Percentiles rank a stretch among this genome's conserved stretches.
phyloP scores from a whole-genome alignment of 208 protist genomes.

The Acanthamoeba triangularis region DNA sequence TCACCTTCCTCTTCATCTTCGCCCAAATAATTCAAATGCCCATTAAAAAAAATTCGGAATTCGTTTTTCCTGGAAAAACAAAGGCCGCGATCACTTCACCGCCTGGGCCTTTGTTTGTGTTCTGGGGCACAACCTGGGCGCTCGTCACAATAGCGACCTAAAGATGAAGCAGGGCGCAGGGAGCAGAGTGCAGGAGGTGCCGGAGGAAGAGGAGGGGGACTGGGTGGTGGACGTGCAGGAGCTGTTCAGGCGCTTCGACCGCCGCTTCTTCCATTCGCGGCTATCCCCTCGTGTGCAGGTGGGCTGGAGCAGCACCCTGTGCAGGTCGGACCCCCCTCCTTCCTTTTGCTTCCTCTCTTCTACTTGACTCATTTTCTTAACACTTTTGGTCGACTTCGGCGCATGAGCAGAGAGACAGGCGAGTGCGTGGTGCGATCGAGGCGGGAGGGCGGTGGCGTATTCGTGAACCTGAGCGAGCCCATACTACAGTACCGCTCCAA shows the following conservation, averaged over 20 bases:
- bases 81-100: too few species aligned
- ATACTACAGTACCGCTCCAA: neutral
- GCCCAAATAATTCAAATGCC: too few species aligned
- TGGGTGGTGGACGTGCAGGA: neutral
- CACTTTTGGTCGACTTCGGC: neutral
- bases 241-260: constrained; percentile 3
- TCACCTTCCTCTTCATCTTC: too few species aligned
- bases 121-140: too few species aligned
- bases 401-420: neutral
- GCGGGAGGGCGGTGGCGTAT: neutral
- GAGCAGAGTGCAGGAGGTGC: neutral
- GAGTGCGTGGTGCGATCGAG: constrained; percentile 17
- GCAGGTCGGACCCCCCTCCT: neutral
- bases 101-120: too few species aligned
- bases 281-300: neutral
- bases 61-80: too few species aligned
- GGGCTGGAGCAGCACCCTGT: neutral
- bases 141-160: neutral
- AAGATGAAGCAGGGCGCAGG: neutral
- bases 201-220: neutral
- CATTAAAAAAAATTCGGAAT: too few species aligned
- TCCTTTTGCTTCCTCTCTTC: too few species aligned
- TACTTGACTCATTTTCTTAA: neutral
- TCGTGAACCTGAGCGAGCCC: constrained; percentile 27
- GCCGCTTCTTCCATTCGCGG: neutral